Conservation (phyloP, 1,139 yeast species). For the Candida dubliniensis region DNA sequence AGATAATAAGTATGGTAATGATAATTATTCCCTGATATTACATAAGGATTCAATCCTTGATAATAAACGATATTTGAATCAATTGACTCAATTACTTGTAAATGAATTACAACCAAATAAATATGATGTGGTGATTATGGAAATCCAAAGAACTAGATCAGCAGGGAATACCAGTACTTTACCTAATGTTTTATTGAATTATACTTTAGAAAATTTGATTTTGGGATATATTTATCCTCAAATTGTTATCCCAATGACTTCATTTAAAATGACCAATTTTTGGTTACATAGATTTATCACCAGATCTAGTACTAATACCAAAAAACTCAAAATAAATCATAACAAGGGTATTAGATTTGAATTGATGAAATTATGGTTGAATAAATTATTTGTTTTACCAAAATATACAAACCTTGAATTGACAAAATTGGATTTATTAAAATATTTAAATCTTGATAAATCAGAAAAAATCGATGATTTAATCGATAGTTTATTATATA, state of each 20-base stretch:
- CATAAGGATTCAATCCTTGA: conserved; percentile 21
- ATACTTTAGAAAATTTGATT: conserved; percentile 35
- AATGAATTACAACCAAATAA: conserved; percentile 11
- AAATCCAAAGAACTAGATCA: conserved; percentile 42
- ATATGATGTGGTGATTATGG: conserved; percentile 31
- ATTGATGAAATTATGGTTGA: conserved; percentile 20
- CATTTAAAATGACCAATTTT: conserved; percentile 37
- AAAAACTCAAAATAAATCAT: conserved; percentile 13
- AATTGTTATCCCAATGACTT: conserved; percentile 33
- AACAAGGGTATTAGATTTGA: conserved; percentile 17
- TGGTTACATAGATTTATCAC: conserved; percentile 38
- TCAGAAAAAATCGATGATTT: conserved; percentile 39
- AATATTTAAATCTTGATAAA: conserved; percentile 11
- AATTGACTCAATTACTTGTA: conserved; percentile 22
- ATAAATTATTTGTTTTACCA: conserved; percentile 10
- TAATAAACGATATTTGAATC: conserved; percentile 26
- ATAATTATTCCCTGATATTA: conserved; percentile 10
- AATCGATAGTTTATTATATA: conserved; percentile 39
- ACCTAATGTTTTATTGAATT: conserved; percentile 40
- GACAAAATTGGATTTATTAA: conserved; percentile 11
- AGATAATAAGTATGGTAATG: conserved; percentile 16
- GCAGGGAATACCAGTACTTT: conserved; percentile 32
- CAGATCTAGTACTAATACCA: conserved; percentile 16
- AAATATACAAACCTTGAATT: conserved; percentile 6
- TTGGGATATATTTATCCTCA: conserved; percentile 19